These are phyloP conservation scores for Clitopilus hobsonii DNA, from an alignment of 768 basidiomycete species.

Conservation along the genomic window DNA sequence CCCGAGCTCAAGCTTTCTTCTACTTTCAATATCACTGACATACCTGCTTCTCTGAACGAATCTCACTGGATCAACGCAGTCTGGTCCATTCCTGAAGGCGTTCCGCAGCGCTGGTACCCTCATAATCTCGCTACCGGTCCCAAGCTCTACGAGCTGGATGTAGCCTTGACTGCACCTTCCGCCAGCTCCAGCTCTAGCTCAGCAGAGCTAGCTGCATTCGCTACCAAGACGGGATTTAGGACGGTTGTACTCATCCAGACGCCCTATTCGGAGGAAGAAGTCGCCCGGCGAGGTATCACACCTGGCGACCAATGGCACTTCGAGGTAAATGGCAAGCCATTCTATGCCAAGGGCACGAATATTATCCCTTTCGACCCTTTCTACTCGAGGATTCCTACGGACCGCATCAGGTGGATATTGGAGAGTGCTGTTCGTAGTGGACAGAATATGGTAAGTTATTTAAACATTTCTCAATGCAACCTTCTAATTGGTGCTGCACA, in stretches of 20 bases:
- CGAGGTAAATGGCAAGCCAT: constrained; percentile 51
- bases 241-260: constrained; percentile 50
- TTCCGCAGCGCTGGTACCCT: constrained; percentile 51
- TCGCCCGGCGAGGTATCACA: constrained; percentile 42
- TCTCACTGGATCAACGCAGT: constrained; percentile 36
- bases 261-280: constrained; percentile 39
- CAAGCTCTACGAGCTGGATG: constrained; percentile 44
- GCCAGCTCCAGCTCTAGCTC: too few species aligned
- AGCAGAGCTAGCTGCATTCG: constrained; percentile 26
- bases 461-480: not conserved
- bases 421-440: constrained; percentile 50
- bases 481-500: constrained; percentile 11
- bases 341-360: constrained; percentile 53
- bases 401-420: constrained; percentile 49
- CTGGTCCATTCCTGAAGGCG: constrained; percentile 40
- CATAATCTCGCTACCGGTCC: constrained; percentile 47
- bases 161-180: constrained; percentile 15
- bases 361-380: constrained; percentile 62
- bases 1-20: constrained; percentile 42
- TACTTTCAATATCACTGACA: constrained; percentile 21
- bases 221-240: constrained; percentile 52
- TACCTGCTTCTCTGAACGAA: constrained; percentile 16
- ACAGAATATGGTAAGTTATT: constrained; percentile 52
- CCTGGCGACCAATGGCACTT: constrained; percentile 63
- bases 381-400: constrained; percentile 45